Percentiles rank a stretch among this genome's conserved stretches.
These are phyloP conservation scores for Rhodosporidiobolus odoratus DNA, from an alignment of 768 basidiomycete species.

Conservation along the genomic window DNA sequence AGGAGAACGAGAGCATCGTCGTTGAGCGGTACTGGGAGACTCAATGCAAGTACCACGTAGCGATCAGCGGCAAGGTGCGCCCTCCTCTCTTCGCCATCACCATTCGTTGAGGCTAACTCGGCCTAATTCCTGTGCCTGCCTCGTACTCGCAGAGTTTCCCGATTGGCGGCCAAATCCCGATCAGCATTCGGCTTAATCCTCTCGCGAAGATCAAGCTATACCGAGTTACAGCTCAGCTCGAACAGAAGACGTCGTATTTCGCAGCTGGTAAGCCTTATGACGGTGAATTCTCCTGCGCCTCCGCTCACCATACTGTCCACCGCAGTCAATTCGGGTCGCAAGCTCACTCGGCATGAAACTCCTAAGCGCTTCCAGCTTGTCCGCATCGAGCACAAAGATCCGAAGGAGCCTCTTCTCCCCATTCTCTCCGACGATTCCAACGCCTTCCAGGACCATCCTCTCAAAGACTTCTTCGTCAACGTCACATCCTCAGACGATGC, in stretches of 20 bases:
- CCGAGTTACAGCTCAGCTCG: constrained; percentile 64
- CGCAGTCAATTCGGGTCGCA: constrained; percentile 47
- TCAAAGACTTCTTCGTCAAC: constrained; percentile 50
- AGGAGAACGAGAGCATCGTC: constrained; percentile 69
- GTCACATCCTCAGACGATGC: constrained; percentile 55
- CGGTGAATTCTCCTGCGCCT: background rate
- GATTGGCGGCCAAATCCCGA: constrained; percentile 73
- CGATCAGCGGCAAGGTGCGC: constrained; percentile 40
- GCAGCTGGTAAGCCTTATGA: constrained; percentile 21
- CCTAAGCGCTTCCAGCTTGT: constrained; percentile 60
- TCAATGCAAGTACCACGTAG: constrained; percentile 51
- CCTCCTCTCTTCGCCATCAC: background rate
- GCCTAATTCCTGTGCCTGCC: constrained; percentile 38
- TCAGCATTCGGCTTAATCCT: constrained; percentile 76
- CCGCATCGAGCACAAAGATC: constrained; percentile 57
- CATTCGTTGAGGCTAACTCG: background rate
- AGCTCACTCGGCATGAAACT: constrained; percentile 65
- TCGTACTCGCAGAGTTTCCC: constrained; percentile 71
- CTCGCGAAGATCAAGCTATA: constrained; percentile 76
- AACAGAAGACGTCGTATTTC: constrained; percentile 57
- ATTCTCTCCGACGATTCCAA: constrained; percentile 65
- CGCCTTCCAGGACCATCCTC: constrained; percentile 60
- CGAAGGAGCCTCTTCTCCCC: constrained; percentile 67
- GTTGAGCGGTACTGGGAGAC: constrained; percentile 88
- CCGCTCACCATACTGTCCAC: background rate